These are phyloP conservation scores for Melampsora larici-populina DNA, from an alignment of 1,284 basidiomycete genomes.

Conservation along the genomic window DNA sequence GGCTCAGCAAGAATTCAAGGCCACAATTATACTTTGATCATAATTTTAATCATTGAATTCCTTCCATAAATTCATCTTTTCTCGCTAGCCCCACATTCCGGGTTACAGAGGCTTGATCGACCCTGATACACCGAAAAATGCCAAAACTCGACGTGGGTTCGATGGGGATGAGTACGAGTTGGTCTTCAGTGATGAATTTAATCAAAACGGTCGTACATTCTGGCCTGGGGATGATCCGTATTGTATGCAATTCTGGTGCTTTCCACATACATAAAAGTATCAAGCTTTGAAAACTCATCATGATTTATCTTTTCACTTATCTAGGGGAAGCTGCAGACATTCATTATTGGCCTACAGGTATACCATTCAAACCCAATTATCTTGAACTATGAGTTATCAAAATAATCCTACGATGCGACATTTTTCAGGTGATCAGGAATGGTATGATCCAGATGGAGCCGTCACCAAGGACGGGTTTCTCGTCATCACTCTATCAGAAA, in stretches of 20 bases:
- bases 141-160: slow-evolving; percentile 44
- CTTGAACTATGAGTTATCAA: not conserved
- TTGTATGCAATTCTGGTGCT: slow-evolving; percentile 45
- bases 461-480: slow-evolving; percentile 50
- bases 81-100: slow-evolving; percentile 25
- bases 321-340: slow-evolving; percentile 37
- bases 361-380: not conserved
- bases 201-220: slow-evolving; percentile 52
- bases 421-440: slow-evolving; percentile 46
- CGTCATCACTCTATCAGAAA: slow-evolving; percentile 49
- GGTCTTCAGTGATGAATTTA: slow-evolving; percentile 55
- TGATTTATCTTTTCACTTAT: not conserved
- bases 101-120: slow-evolving; percentile 48
- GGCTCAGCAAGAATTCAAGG: slow-evolving; percentile 6
- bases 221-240: slow-evolving; percentile 54
- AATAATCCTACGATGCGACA: not conserved
- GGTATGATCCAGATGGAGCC: slow-evolving; percentile 53
- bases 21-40: not conserved
- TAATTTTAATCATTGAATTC: not conserved
- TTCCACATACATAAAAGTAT: not conserved
- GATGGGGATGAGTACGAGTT: slow-evolving; percentile 51
- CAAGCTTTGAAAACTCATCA: not conserved
- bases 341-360: slow-evolving; percentile 40
- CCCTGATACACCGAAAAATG: slow-evolving; percentile 50
- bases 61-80: not conserved